These are phyloP conservation scores for Irpex sp. DNA, from an alignment of 1,284 basidiomycete genomes.

Conservation along the genomic window DNA sequence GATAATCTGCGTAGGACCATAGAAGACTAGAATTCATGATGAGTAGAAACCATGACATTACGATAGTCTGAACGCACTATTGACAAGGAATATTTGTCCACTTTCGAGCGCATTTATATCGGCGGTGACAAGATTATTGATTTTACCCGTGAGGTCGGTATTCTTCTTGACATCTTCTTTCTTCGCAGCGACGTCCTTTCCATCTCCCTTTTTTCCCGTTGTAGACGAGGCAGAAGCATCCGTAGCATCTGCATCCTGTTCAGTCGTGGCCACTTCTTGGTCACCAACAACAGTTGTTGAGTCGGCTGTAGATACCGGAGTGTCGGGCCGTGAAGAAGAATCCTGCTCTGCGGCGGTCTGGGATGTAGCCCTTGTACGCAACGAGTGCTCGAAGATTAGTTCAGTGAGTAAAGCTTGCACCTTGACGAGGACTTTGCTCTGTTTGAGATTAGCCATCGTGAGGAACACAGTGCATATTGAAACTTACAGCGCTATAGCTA, in stretches of 20 bases:
- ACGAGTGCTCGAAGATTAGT: slow-evolving; percentile 58
- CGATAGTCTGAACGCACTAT: slow-evolving; percentile 17
- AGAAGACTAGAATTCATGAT: slow-evolving; percentile 16
- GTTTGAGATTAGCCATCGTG: neutral
- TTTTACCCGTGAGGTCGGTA: slow-evolving; percentile 36
- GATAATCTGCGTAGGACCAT: slow-evolving; percentile 30
- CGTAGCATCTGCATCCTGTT: neutral
- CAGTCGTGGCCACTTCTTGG: slow-evolving; percentile 6
- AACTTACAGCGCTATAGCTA: slow-evolving; percentile 21
- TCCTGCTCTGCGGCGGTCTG: neutral
- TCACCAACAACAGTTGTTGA: neutral
- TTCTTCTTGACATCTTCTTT: slow-evolving; percentile 20
- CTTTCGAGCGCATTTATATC: slow-evolving; percentile 26
- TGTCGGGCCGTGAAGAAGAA: neutral
- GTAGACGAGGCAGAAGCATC: neutral
- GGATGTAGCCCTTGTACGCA: slow-evolving; percentile 46
- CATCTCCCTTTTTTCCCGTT: slow-evolving; percentile 6
- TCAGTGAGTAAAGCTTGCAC: slow-evolving; percentile 56
- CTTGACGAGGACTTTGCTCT: slow-evolving; percentile 35
- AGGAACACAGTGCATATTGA: neutral
- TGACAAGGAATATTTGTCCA: slow-evolving; percentile 19
- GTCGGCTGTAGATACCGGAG: neutral
- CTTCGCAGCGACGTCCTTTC: slow-evolving; percentile 1
- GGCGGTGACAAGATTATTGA: slow-evolving; percentile 37
- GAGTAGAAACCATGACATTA: neutral